Percentiles rank a stretch among this genome's conserved stretches.
These are phyloP conservation scores for Pyrus pyrifolia DNA, from an alignment of 306 rosid species.

Conservation along the genomic window DNA sequence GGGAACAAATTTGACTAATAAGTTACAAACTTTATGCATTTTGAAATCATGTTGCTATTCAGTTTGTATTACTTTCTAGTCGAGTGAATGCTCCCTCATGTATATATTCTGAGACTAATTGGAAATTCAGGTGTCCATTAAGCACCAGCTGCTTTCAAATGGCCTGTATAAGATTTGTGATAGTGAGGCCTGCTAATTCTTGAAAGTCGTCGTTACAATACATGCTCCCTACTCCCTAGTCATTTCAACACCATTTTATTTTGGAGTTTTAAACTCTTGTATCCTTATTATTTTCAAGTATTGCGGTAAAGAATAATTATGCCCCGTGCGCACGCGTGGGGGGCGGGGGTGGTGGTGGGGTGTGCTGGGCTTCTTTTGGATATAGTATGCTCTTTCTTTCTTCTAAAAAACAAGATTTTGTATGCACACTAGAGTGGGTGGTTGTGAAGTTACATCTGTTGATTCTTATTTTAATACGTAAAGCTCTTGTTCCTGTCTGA, in stretches of 20 bases:
- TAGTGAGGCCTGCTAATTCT: not conserved
- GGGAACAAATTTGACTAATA: conserved; percentile 1
- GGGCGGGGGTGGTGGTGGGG: not conserved
- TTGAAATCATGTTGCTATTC: conserved; percentile 6
- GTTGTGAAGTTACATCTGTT: not conserved
- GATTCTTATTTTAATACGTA: not conserved
- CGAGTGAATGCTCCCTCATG: not conserved
- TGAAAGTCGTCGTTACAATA: not conserved
- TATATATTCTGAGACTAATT: not conserved
- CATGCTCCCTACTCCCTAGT: not conserved
- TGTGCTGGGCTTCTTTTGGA: not conserved
- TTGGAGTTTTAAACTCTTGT: not conserved
- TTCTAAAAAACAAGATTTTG: not conserved
- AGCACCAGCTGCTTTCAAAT: not conserved
- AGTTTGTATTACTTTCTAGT: conserved; percentile 3
- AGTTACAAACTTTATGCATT: conserved; percentile 9
- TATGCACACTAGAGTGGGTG: not conserved
- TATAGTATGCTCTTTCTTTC: not conserved
- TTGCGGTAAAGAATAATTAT: not conserved
- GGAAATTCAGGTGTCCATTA: not conserved
- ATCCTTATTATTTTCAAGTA: not conserved
- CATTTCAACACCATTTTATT: not conserved
- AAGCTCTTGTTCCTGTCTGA: not conserved
- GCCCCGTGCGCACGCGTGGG: rapidly evolving
- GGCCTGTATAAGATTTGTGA: conserved; percentile 1